Evolutionary conservation across 306 rosid genomes (phyloP), one percentile per base, ranked within the genome.

Genomic region (Gastrolobium bilobum): DNA sequence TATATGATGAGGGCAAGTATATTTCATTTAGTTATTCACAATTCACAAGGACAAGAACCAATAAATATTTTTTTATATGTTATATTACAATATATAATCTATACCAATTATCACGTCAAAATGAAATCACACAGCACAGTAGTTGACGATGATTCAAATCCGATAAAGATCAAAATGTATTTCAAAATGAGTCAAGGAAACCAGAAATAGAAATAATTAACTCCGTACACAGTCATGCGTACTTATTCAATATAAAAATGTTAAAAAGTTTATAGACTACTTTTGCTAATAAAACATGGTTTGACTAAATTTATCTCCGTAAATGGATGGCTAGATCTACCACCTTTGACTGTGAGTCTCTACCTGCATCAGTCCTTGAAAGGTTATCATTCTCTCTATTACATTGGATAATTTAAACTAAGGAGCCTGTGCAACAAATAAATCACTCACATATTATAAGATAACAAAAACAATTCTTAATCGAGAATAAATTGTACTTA

Each of bases 401-500:
- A 37, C 53, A 58, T 39, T 34, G 4, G 10, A 8, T 9, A 37
- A 35, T 77, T 77, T 70, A 26, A 44, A 58, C 29, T 59, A 75
- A 54, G 48, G n/a, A 69, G n/a, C 79, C 11, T 11, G 15, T 54
- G 34, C 48, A 51, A 47, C 20, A 8, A 73, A 40, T 20, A 73
- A 81, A 39, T 29, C 46, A 58, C 3, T 14, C 1, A 11, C 39
- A 39, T 5, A 66, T 48, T 73, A 44, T 10, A 4, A 38, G 42
- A 62, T 44, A 74, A 43, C 9, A 61, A 3, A 33, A 52, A 43
- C 20, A 35, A 38, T 10, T 33, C 29, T 42, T 34, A 35, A 54
- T 35, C 3, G 62, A 73, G 67, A 84, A 40, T 13, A 68, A 67
- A 51, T 68, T 84, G 73, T 56, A 90, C 98, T 94, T 85, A 94